Conservation (phyloP, 2,329 filamentous ascomycete species). For the Aspergillus melleus region DNA sequence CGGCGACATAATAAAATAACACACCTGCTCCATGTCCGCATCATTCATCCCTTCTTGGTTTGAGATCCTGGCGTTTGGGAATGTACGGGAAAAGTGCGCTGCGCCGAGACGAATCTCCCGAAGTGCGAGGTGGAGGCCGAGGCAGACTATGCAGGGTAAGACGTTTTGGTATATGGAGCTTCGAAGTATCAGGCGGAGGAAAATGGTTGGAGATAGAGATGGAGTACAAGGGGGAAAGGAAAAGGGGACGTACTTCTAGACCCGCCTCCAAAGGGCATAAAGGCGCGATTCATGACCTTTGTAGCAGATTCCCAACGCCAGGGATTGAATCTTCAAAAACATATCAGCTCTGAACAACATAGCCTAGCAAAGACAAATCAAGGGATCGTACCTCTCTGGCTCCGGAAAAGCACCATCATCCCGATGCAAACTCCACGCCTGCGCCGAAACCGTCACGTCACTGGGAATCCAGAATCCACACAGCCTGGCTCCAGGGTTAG, state of each 20-base stretch:
- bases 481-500: constrained; percentile 44
- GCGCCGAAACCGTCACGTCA: constrained; percentile 53
- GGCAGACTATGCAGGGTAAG: constrained; percentile 48
- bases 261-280: constrained; percentile 70
- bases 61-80: neutral
- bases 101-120: constrained; percentile 56
- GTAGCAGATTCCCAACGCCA: constrained; percentile 24
- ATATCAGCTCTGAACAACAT: no score
- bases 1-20: neutral
- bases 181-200: neutral
- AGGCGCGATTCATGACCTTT: constrained; percentile 53
- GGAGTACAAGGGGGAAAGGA: no score
- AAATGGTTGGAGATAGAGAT: no score
- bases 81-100: constrained; percentile 51
- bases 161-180: no score
- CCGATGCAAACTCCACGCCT: constrained; percentile 58
- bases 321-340: no score
- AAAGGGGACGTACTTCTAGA: constrained; percentile 48
- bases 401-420: constrained; percentile 52
- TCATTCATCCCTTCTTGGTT: neutral
- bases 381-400: no score
- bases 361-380: no score
- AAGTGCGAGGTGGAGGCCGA: constrained; percentile 66
- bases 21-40: neutral
- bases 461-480: constrained; percentile 49